These are phyloP conservation scores for Dactylellina sp. DNA, from an alignment of 2,329 filamentous ascomycete genomes.

Conservation along the genomic window DNA sequence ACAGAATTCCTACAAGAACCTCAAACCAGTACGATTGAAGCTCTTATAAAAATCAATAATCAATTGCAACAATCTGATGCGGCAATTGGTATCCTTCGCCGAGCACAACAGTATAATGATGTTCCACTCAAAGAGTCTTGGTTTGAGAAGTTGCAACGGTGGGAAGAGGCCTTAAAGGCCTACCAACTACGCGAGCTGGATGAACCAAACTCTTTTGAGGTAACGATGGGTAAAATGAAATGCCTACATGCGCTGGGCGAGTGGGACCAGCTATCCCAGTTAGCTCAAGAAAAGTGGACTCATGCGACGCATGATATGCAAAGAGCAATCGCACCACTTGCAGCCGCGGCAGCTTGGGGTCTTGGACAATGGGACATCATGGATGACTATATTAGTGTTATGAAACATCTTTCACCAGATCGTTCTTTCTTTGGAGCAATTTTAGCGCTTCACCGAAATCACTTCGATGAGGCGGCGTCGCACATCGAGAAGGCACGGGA, in stretches of 20 bases:
- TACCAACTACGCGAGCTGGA: conserved; percentile 86
- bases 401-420: conserved; percentile 93
- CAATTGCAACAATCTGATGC: conserved; percentile 98
- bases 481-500: conserved; percentile 94
- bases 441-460: conserved; percentile 91
- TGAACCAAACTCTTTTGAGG: conserved; percentile 80
- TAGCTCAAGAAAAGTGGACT: conserved; percentile 90
- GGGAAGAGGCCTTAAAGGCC: conserved; percentile 94
- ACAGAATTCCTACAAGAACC: conserved; percentile 98
- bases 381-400: conserved; percentile 95
- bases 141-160: conserved; percentile 98
- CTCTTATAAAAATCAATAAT: conserved; percentile 98
- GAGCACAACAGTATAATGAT: conserved; percentile 94
- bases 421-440: conserved; percentile 98
- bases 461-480: conserved; percentile 88
- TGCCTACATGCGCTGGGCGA: conserved; percentile 96
- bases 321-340: conserved; percentile 89
- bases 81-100: conserved; percentile 95
- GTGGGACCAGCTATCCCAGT: conserved; percentile 89
- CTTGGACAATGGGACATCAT: conserved; percentile 97
- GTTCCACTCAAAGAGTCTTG: conserved; percentile 97
- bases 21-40: conserved; percentile 93
- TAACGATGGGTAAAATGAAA: conserved; percentile 99
- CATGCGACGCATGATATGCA: conserved; percentile 88
- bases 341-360: conserved; percentile 96